Evolutionary conservation across 1,284 basidiomycete species (phyloP), one percentile per base, ranked within the genome.

Genomic region (Irpex sp.): DNA sequence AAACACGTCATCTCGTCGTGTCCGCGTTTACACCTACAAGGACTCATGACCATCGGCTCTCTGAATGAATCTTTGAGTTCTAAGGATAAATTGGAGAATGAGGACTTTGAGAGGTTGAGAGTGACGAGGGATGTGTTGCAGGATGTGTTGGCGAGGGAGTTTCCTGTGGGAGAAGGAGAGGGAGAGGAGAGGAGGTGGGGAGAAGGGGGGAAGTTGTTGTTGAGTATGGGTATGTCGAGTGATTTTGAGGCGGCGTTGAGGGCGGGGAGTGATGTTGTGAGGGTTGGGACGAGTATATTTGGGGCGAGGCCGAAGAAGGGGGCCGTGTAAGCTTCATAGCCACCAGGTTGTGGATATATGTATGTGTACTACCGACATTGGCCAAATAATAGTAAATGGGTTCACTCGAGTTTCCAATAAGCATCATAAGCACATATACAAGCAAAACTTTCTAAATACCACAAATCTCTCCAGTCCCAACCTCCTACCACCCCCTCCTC

Each of bases 201-300:
- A 6, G 76, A 79, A 57, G 78, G 81, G 40, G 78, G 87, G 4
- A 79, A 77, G 60, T 74, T 98, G 65, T 74, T 95, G 72, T 75
- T 99, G 73, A 97, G 94, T 72, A 98, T 98, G 96, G 97, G 97
- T 19, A 99, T 99, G 97, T 97, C 94, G 62, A 91, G 89, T 63
- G 97, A 99, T 71, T 97, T 97, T 74, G 93, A 91, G 71, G 86
- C 89, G 51, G 97, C 97, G 1, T 78, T 97, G 64, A 83, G 81
- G 73, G 86, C 89, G 15, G 97, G 95, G 0, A 93, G 93, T 71
- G 88, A 92, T 71, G 87, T 95, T 61, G 95, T 98, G 1, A 80
- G 97, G 48, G 95, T 99, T 2, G 97, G 97, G 0, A 96, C 93
- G 5, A 88, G 91, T 21, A 94, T 98, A 62, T 98, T 98, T 74